Evolutionary conservation across 2,329 filamentous ascomycete genomes (phyloP), one percentile per base, ranked within the genome.

Genomic region (Colletotrichum godetiae): DNA sequence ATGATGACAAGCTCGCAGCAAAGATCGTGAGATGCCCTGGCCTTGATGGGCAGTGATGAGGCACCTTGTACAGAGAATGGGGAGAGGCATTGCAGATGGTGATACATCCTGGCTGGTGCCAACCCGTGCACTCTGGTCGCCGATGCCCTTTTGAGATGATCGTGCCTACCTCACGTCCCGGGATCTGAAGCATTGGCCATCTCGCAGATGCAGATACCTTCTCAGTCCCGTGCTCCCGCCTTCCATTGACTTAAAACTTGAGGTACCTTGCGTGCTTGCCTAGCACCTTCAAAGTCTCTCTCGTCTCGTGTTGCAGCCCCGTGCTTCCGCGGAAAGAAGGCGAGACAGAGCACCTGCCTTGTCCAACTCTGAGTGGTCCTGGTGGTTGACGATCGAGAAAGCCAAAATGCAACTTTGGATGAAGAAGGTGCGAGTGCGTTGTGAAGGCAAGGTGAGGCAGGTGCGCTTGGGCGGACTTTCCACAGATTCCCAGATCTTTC

Each of bases 251-350:
- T 8, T 42, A 8, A 15, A 15, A 42, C 35, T 15, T 42, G 6
- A 42, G 13, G 13, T 42, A 37, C 7, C 15, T 42, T 12, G 35
- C 5, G 35, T 42, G 35, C 15, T 6, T 19, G 37, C 13, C 15
- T 42, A 42, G 37, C 37, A 42, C 37, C 37, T 42, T 42, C 37
- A 42, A 42, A 62, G 59, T 42, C 13, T 53, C 42, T 63, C 60
- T 63, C 24, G 58, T 68, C 33, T 35, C 29, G 37, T 49, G 31
- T 33, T 27, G 42, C 67, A 19, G 24, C 53, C 37, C 63, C 53
- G 62, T 65, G 62, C 62, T n/a, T 62, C 33, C 35, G 55, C 55
- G n/a, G 55, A n/a, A 19, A 57, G 29, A 22, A 11, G n/a, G 29
- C 7, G 31, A 33, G 29, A n/a, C 13, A 31, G 55, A 33, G 29